These are phyloP conservation scores for Xylariales sp. DNA, from an alignment of 2,329 filamentous ascomycete genomes.

Conservation along the genomic window DNA sequence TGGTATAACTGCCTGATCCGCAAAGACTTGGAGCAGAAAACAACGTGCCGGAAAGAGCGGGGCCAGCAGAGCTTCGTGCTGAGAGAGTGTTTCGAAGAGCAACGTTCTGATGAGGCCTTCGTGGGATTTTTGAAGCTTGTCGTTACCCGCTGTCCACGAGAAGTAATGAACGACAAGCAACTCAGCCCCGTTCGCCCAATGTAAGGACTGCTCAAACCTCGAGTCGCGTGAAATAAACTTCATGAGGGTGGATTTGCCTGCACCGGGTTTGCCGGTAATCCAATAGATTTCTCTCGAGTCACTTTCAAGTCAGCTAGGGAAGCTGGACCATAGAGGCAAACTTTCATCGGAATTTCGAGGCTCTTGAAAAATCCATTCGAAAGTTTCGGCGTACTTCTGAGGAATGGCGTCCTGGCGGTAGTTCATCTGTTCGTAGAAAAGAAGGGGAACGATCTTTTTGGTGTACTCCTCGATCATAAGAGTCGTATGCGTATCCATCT, in stretches of 20 bases:
- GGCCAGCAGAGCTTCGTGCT: conserved; percentile 27
- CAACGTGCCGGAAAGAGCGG: conserved; percentile 23
- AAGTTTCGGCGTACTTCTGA: not conserved
- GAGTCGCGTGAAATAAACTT: conserved; percentile 15
- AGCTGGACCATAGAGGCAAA: not conserved
- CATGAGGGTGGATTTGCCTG: not conserved
- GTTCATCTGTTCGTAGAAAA: too few species aligned
- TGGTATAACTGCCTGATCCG: conserved; percentile 24
- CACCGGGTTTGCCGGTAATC: not conserved
- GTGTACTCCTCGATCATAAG: too few species aligned
- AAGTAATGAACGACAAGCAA: conserved; percentile 31
- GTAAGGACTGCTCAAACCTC: conserved; percentile 15
- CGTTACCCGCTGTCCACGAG: conserved; percentile 37
- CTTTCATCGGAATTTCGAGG: not conserved
- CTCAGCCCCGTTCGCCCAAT: conserved; percentile 29
- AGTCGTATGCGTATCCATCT: too few species aligned
- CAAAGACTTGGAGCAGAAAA: conserved; percentile 24
- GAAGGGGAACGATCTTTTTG: too few species aligned
- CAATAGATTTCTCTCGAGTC: conserved; percentile 14
- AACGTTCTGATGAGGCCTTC: conserved; percentile 32
- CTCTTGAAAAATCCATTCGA: not conserved
- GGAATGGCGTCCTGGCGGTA: not conserved
- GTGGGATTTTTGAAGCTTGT: conserved; percentile 32
- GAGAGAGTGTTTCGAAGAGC: conserved; percentile 31
- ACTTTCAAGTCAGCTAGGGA: not conserved